phyloP scores from a whole-genome alignment of 1,139 yeast genomes.

The Suhomyces panamericanus region DNA sequence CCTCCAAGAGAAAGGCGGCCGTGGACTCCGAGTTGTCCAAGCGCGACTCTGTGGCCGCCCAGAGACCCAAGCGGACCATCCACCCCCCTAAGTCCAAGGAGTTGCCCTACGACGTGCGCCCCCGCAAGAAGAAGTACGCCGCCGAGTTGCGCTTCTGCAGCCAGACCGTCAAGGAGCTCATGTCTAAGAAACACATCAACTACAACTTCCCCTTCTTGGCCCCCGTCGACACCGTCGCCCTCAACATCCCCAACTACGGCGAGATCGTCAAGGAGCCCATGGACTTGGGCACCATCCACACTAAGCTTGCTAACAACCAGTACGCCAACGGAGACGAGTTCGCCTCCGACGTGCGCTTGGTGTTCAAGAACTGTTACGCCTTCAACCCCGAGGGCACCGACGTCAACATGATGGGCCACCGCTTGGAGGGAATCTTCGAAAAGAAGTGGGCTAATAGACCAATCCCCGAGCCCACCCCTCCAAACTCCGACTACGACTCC shows the following conservation, averaged over 20 bases:
- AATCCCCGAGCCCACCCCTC: constrained; percentile 59
- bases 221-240: constrained; percentile 95
- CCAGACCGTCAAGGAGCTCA: constrained; percentile 77
- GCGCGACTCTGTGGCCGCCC: constrained; percentile 47
- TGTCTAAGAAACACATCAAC: constrained; percentile 77
- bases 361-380: constrained; percentile 83
- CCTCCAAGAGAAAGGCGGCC: constrained; percentile 56
- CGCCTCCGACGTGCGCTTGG: constrained; percentile 76
- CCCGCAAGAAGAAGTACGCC: constrained; percentile 88
- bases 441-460: constrained; percentile 91
- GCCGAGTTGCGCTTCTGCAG: constrained; percentile 87
- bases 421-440: constrained; percentile 81
- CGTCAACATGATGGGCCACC: constrained; percentile 93
- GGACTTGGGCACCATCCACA: constrained; percentile 87
- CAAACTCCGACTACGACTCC: constrained; percentile 37
- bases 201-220: constrained; percentile 87
- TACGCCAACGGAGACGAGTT: constrained; percentile 89
- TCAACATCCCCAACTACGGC: constrained; percentile 86
- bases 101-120: constrained; percentile 85
- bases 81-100: constrained; percentile 97
- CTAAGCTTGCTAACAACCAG: constrained; percentile 79
- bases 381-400: constrained; percentile 97
- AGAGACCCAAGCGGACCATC: constrained; percentile 89
- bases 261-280: constrained; percentile 88
- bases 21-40: constrained; percentile 46